Percentiles rank a stretch among this genome's conserved stretches.
phyloP scores from a whole-genome alignment of 2,329 filamentous ascomycete genomes.

The Lecanicillium sp. region DNA sequence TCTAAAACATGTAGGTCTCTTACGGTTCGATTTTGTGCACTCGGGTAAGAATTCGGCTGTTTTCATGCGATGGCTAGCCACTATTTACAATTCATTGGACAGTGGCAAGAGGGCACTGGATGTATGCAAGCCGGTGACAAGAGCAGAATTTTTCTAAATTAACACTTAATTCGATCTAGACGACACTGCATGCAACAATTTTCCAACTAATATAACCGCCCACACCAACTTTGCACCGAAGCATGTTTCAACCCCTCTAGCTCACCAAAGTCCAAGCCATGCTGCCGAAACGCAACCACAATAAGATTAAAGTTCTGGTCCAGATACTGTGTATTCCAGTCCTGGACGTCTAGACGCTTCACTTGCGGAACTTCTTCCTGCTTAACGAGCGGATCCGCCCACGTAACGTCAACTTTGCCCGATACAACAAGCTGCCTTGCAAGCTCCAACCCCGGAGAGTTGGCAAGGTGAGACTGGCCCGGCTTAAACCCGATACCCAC shows the following conservation, averaged over 20 bases:
- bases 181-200: too few relatives aligned
- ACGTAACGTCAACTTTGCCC: slow-evolving; percentile 30
- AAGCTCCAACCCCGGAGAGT: slow-evolving; percentile 37
- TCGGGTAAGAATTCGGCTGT: too few relatives aligned
- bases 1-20: too few relatives aligned
- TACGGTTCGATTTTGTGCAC: too few relatives aligned
- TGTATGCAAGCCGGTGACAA: too few relatives aligned
- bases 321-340: slow-evolving; percentile 29
- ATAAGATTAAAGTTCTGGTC: slow-evolving; percentile 31
- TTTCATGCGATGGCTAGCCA: too few relatives aligned
- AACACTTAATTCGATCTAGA: too few relatives aligned
- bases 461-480: slow-evolving; percentile 37
- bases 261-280: slow-evolving; percentile 30
- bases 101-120: too few relatives aligned
- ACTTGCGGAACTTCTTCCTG: slow-evolving; percentile 33
- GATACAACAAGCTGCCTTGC: slow-evolving; percentile 27
- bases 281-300: slow-evolving; percentile 34
- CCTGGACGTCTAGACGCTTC: slow-evolving; percentile 23
- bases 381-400: slow-evolving; percentile 34
- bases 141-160: too few relatives aligned
- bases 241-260: slow-evolving; percentile 25
- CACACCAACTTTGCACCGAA: slow-evolving; percentile 31
- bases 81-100: too few relatives aligned
- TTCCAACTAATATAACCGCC: slow-evolving; percentile 6
- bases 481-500: slow-evolving; percentile 42